Evolutionary conservation across 2,329 filamentous ascomycete genomes (phyloP), one percentile per base, ranked within the genome.

Genomic region (Colletotrichum spaethianum): DNA sequence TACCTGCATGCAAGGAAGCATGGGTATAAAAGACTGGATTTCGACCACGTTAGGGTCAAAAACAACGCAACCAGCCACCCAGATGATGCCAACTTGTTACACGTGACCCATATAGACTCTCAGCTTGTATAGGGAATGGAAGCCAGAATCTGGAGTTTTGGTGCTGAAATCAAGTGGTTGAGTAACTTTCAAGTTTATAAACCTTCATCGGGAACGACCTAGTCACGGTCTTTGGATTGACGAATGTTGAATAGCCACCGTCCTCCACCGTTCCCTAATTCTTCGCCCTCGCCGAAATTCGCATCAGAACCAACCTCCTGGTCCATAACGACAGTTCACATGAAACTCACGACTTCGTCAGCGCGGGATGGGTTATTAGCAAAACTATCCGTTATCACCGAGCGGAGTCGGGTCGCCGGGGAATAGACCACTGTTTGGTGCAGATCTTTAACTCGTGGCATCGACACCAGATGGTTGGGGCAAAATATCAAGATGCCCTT

Each of bases 391-490:
- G 63, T 67, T 61, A 63, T 63, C 67, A 70, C 55, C 44, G 8
- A 60, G 67, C 67, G 67, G 62, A 53, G 53, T 70, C 67, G 67
- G 67, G 67, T 62, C 66, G 67, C 67, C 67, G 67, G 67, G 67
- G 67, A 62, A 66, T 70, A 62, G 67, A 67, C 66, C 66, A 62
- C 67, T 61, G 53, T 62, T 70, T 62, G 67, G 63, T 62, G 67
- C 67, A 70, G 0, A 1, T 2, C 1, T 67, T 70, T 70, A 59
- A 28, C 16, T 23, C 1, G 14, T 14, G 6, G 0, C 2, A 2
- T 26, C 7, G 2, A 4, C 2, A 20, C 18, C 18, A 50, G 20
- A 9, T 59, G 11, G 31, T 59, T 42, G 20, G 5, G 2, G 36
- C 18, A 1, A 23, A 23, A 6, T 14, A n/a, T n/a, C n/a, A n/a